Percentiles rank a stretch among this genome's conserved stretches.
phyloP scores from a whole-genome alignment of 2,329 filamentous ascomycete genomes.

The Epicoccum sorghinum region DNA sequence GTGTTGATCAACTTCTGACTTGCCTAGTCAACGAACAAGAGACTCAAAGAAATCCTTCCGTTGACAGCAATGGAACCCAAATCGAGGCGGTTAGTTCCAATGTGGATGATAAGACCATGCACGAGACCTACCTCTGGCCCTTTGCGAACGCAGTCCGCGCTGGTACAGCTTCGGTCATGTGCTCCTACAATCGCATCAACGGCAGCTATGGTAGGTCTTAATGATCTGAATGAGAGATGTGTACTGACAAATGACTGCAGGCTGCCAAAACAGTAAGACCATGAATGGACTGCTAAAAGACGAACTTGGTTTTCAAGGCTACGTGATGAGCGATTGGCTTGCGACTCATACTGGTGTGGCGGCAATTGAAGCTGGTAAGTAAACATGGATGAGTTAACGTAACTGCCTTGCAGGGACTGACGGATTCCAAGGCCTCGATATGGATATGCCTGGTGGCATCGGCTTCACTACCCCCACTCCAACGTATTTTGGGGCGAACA shows the following conservation, averaged over 20 bases:
- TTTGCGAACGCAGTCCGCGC: conserved; percentile 67
- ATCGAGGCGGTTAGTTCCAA: conserved; percentile 55
- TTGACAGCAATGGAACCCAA: conserved; percentile 54
- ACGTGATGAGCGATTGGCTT: conserved; percentile 54
- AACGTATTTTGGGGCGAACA: conserved; percentile 46
- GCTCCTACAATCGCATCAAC: conserved; percentile 51
- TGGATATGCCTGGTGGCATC: conserved; percentile 52
- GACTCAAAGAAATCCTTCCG: conserved; percentile 51
- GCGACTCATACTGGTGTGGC: conserved; percentile 39
- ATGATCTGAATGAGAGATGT: no score
- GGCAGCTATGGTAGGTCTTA: conserved; percentile 18
- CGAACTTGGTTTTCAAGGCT: conserved; percentile 58
- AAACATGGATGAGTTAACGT: background rate
- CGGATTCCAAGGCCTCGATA: conserved; percentile 48
- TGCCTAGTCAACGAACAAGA: conserved; percentile 73
- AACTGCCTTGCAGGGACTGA: background rate
- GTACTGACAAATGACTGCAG: conserved; percentile 1
- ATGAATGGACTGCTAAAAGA: conserved; percentile 59
- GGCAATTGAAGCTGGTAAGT: conserved; percentile 47
- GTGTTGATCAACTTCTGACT: conserved; percentile 45
- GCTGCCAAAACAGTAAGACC: conserved; percentile 46
- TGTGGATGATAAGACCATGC: conserved; percentile 66
- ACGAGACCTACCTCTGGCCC: conserved; percentile 70
- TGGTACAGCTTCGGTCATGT: conserved; percentile 67
- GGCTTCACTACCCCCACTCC: conserved; percentile 17